These are phyloP conservation scores for Aspergillus sp. DNA, from an alignment of 2,329 filamentous ascomycete genomes.

Conservation along the genomic window DNA sequence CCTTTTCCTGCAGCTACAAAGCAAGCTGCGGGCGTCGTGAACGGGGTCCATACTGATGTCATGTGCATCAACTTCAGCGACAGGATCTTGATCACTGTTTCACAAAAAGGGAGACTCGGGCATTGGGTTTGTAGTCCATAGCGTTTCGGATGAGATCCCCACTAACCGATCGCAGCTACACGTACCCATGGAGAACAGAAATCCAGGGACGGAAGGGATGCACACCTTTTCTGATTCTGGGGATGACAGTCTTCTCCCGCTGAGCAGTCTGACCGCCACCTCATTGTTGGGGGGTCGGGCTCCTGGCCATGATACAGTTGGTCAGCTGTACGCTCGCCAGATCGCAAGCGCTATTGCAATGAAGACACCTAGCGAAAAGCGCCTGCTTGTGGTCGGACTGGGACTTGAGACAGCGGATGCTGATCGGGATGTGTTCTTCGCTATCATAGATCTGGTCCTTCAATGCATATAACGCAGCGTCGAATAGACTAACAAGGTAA, in stretches of 20 bases:
- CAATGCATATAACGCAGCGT: conserved; percentile 36
- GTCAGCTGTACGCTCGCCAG: conserved; percentile 85
- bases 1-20: conserved; percentile 68
- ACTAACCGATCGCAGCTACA: conserved; percentile 24
- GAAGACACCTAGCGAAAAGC: conserved; percentile 63
- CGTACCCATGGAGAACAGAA: conserved; percentile 33
- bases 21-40: conserved; percentile 60
- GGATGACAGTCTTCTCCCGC: conserved; percentile 66
- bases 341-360: conserved; percentile 77
- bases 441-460: conserved; percentile 43
- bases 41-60: conserved; percentile 69
- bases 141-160: background rate
- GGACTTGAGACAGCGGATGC: conserved; percentile 50
- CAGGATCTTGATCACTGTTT: conserved; percentile 86
- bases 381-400: conserved; percentile 59
- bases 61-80: conserved; percentile 75
- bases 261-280: conserved; percentile 78
- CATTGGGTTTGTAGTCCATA: conserved; percentile 72
- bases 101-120: conserved; percentile 77
- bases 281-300: conserved; percentile 83
- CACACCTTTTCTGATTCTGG: conserved; percentile 41
- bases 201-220: conserved; percentile 35
- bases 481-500: background rate
- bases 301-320: conserved; percentile 74
- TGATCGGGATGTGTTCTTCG: conserved; percentile 43